These are phyloP conservation scores for Cytospora chrysosperma DNA, from an alignment of 2,329 filamentous ascomycete species.

Conservation along the genomic window DNA sequence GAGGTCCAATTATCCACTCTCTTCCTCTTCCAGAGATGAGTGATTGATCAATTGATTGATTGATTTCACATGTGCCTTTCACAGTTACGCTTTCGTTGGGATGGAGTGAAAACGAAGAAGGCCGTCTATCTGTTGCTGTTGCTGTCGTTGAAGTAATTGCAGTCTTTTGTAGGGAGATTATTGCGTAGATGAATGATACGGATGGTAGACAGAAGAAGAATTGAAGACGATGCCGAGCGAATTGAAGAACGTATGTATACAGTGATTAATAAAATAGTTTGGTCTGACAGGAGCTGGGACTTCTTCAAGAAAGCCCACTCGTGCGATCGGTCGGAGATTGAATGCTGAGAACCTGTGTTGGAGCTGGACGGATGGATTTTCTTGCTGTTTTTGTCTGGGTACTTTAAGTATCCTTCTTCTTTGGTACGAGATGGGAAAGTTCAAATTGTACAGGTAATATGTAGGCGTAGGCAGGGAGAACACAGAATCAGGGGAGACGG, in stretches of 20 bases:
- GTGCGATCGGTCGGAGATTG: constrained; percentile 2
- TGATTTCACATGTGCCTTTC: neutral
- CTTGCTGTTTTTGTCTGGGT: neutral
- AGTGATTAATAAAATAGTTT: constrained; percentile 13
- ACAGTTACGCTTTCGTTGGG: neutral
- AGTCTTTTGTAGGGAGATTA: neutral
- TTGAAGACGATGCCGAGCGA: constrained; percentile 13
- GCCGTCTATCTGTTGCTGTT: neutral
- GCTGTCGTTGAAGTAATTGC: no score
- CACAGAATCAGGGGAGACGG: neutral
- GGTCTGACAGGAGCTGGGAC: neutral
- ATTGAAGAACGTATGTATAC: constrained; percentile 8
- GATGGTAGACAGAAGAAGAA: constrained; percentile 4
- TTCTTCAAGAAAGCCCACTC: constrained; percentile 14
- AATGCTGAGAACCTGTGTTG: neutral
- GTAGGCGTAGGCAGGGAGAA: neutral
- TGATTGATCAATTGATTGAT: neutral
- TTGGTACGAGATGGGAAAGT: neutral
- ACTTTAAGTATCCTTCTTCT: neutral
- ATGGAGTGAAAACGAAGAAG: neutral
- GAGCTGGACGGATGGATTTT: neutral
- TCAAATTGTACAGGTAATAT: neutral
- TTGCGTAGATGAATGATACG: neutral
- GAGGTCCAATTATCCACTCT: neutral
- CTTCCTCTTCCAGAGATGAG: neutral